These are phyloP conservation scores for Cryphonectria radicalis DNA, from an alignment of 2,329 filamentous ascomycete genomes.

Conservation along the genomic window DNA sequence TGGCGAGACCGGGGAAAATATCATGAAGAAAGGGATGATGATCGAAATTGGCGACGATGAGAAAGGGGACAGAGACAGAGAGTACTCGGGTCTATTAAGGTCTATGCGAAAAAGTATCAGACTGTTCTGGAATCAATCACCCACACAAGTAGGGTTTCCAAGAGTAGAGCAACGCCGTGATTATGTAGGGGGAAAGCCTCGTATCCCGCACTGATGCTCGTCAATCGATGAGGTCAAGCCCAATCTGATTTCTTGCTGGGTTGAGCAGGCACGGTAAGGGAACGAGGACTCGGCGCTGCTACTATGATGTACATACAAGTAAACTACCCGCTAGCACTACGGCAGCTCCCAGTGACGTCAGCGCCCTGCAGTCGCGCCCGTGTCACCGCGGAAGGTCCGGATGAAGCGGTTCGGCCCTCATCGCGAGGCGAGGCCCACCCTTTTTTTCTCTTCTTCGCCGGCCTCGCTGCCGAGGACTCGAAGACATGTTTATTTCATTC, in stretches of 20 bases:
- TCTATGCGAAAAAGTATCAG: not conserved
- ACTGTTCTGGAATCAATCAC: not conserved
- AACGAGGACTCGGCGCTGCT: not conserved
- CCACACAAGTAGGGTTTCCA: not conserved
- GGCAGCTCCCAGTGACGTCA: slow-evolving; percentile 5
- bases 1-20: not conserved
- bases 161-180: not conserved
- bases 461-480: not conserved
- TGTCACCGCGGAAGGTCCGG: not conserved
- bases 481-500: not conserved
- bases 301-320: no score
- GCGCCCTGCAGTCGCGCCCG: not conserved
- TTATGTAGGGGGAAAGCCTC: not conserved
- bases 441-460: not conserved
- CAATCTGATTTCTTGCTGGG: not conserved
- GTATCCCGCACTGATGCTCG: not conserved
- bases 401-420: slow-evolving; percentile 9
- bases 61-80: not conserved
- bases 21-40: not conserved
- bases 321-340: not conserved
- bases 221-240: slow-evolving; percentile 13
- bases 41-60: not conserved
- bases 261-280: not conserved
- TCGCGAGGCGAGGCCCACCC: slow-evolving; percentile 4
- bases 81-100: not conserved